Evolutionary conservation across 495 filamentous ascomycete species (phyloP).

Genomic region (Talaromyces wortmannii): DNA sequence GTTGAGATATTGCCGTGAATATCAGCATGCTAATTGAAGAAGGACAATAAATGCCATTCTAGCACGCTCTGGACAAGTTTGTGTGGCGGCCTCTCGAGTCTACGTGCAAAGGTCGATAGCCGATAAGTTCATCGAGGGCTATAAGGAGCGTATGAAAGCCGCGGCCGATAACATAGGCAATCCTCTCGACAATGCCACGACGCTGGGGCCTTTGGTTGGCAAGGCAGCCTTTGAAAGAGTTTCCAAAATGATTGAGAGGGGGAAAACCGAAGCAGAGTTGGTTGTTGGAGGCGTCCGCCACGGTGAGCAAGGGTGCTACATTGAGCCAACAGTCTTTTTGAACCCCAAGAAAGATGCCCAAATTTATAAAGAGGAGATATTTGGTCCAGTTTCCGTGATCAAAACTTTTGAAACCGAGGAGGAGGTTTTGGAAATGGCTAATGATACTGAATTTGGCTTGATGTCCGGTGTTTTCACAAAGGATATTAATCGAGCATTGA

Average conservation of each 20-base stretch:
- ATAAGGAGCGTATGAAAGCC: conserved; percentile 3
- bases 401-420: conserved; percentile 47
- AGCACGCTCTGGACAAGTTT: conserved; percentile 40
- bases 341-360: conserved; percentile 31
- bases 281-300: conserved; percentile 1
- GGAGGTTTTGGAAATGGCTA: conserved; percentile 41
- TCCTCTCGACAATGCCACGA: neutral
- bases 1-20: neutral
- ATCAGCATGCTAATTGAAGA: neutral
- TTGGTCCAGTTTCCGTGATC: conserved; percentile 43
- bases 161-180: neutral
- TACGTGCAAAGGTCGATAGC: conserved; percentile 41
- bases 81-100: conserved; percentile 39
- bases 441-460: conserved; percentile 49
- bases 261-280: conserved; percentile 4
- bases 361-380: conserved; percentile 45
- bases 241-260: conserved; percentile 9
- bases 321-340: conserved; percentile 42
- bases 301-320: conserved; percentile 21
- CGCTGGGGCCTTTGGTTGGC: neutral
- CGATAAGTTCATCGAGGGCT: conserved; percentile 7
- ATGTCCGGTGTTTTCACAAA: conserved; percentile 76
- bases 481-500: conserved; percentile 51
- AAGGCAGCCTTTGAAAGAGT: neutral
- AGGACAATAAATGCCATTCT: conserved; percentile 28